Evolutionary conservation across 1,284 basidiomycete genomes (phyloP).

Genomic region (Apiotrichum sp.): DNA sequence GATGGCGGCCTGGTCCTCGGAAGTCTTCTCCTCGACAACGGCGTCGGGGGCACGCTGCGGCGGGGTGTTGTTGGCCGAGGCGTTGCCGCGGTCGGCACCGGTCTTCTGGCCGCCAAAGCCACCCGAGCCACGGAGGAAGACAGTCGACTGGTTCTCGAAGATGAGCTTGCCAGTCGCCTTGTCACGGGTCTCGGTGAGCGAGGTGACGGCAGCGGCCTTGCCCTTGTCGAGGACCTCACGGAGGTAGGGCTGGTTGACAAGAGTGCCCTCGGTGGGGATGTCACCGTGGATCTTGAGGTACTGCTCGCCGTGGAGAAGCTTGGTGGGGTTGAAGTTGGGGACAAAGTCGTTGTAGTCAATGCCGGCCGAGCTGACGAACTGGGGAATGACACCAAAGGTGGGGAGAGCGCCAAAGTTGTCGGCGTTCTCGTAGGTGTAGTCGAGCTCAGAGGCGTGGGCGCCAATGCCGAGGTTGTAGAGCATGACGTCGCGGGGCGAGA

Average conservation of each 20-base stretch:
- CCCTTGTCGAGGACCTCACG: conserved; percentile 55
- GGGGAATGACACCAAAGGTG: conserved; percentile 95
- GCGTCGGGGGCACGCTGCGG: conserved; percentile 79
- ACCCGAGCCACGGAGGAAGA: conserved; percentile 89
- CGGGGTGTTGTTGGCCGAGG: conserved; percentile 73
- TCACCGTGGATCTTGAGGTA: conserved; percentile 81
- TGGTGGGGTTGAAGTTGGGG: conserved; percentile 92
- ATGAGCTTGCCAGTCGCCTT: conserved; percentile 70
- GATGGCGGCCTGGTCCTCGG: conserved; percentile 72
- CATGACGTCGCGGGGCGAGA: conserved; percentile 84
- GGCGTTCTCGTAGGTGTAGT: conserved; percentile 85
- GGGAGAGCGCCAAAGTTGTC: conserved; percentile 79
- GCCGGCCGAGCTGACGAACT: conserved; percentile 63
- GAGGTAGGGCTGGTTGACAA: conserved; percentile 65
- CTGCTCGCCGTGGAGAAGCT: conserved; percentile 97
- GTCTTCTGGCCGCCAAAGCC: conserved; percentile 89
- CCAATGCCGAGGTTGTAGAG: conserved; percentile 95
- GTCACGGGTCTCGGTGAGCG: conserved; percentile 71
- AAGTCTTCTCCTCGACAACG: conserved; percentile 80
- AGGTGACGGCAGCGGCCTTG: conserved; percentile 83
- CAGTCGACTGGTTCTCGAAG: conserved; percentile 88
- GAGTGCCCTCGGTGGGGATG: conserved; percentile 79
- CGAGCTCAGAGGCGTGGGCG: conserved; percentile 85
- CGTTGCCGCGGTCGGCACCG: conserved; percentile 78
- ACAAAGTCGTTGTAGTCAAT: conserved; percentile 70